Evolutionary conservation across 148 eudicot genomes (phyloP), one percentile per base, ranked within the genome.

Genomic region (Polygonum maritimum): DNA sequence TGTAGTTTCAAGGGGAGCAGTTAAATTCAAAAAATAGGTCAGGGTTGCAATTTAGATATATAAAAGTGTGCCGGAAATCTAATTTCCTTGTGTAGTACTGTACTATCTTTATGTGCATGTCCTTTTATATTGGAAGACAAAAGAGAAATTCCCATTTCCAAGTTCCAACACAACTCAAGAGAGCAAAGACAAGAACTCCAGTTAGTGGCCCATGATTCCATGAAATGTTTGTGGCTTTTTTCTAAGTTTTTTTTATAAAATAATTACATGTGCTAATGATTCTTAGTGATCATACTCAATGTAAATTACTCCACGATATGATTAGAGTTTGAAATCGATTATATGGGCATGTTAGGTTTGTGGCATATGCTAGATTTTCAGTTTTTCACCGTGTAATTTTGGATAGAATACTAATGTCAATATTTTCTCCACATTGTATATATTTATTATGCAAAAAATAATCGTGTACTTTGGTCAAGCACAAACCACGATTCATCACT

Each of bases 1-100:
- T 72, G 75, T 39, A 35, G 80, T 87, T 84, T 84, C 86, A 86
- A 88, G 73, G 84, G 88, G 90, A 85, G 91, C 82, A 81, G 91
- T 85, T 90, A 82, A 5, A 5, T 58, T 58, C 55, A 14, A 18
- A 15, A 51, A 15, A n/a, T n/a, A n/a, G n/a, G n/a, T 51, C 14
- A 51, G 19, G 55, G 55, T 51, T 13, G 55, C 15, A 51, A 16
- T 51, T 15, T 26, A 26, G 19, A 14, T 14, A 51, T 51, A 4
- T 18, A 15, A 5, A 15, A 51, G 19, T 51, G 6, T 16, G 55
- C 55, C 4, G 55, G 55, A 51, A 18, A 15, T 51, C 2, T 7
- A 14, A 5, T 51, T 51, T 51, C 16, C 12, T 58, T 58, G 31
- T 26, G 31, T 26, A 26, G 0, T 26, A 26, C 0, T 0, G 0